Base-by-base conservation (phyloP, 2,329 filamentous ascomycete species). In the Talaromyces amestolkiae region DNA sequence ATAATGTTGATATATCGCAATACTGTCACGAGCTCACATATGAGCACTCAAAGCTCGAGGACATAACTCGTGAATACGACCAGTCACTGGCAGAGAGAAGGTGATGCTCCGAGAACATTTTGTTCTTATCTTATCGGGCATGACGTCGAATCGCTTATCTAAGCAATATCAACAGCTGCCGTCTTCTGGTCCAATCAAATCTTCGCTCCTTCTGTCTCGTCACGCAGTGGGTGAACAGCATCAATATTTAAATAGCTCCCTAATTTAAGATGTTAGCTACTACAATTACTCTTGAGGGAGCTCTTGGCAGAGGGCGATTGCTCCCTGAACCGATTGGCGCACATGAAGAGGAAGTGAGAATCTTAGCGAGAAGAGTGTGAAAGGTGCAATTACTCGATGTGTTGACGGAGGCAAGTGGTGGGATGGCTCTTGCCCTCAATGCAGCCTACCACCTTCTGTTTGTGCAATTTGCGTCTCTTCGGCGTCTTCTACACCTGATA, bases 61-160 rank as follows among this genome's bases (percentile, higher is more conserved):
- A 22, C 11, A 27, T 5, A 17, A 10, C 11, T 27, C 11, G 22
- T 58, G 35, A 22, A 24, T 17, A 33, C 39, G n/a, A 3, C 2
- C 17, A 39, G 33, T 39, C 35, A 58, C 22, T 24, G 24, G 47
- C 15, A 31, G 53, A 54, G 31, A 54, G 51, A 35, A 54, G 3
- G 33, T 19, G 51, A 54, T 13, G n/a, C 51, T 54, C 45, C 19
- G 9, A 24, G 27, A 54, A 53, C 13, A 31, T 31, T 51, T 54
- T 35, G 31, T 19, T 31, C 27, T 63, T 49, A 54, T 63, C 41
- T 63, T 56, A 49, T 63, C 53, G 19, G 27, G 22, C 37, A 47
- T 63, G 61, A 63, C 61, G 61, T 56, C 61, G 51, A 7, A 9
- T 11, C 47, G 51, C 39, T 63, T 63, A 63, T 37, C 11, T 63